Base-by-base conservation (phyloP, 306 rosid species). In the Lagenaria siceraria region DNA sequence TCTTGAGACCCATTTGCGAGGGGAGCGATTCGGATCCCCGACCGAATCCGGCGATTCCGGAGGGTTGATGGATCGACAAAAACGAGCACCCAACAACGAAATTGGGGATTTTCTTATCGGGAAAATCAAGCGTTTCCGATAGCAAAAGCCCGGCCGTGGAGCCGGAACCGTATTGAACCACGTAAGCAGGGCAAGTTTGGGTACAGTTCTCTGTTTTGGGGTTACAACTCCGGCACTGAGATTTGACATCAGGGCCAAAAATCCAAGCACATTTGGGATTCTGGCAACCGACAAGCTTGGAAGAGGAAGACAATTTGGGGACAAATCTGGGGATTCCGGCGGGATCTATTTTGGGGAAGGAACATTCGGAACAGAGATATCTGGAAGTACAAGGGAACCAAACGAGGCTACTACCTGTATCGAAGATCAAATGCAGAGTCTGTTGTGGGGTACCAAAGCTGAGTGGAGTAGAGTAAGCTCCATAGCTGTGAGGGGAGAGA, bases 41-140 rank as follows among this genome's bases (percentile, higher is more conserved):
- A 0, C 99, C 99, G 68, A 95, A 95, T 17, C 99, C 99, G 7
- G 90, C 99, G 21, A 92, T 92, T 8, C 99, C 99, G 18, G 93
- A 71, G 1, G 99, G 98, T 61, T 89, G 93, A 1, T 90, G 80
- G 31, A 77, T 59, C 2, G 99, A 95, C 63, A 95, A 42, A 36
- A 95, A 7, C 5, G 99, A 95, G 78, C 99, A 95, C 0, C 99
- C 99, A 8, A 89, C 85, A 11, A 95, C 71, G 56, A 95, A 89
- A 78, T 89, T 52, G 0, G 85, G 49, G 0, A 92, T 78, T 0
- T 5, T 76, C 58, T 84, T 82, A 6, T 33, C 63, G 0, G 93
- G 89, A 10, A 95, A 89, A 31, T 86, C 24, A 5, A 95, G 92
- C 12, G 78, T 85, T 8, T 95, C 99, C 2, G 87, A 82, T 58